Percentiles rank a stretch among this genome's conserved stretches.
Conservation (phyloP, 2,329 filamentous ascomycete species). For the Aplosporella prunicola region DNA sequence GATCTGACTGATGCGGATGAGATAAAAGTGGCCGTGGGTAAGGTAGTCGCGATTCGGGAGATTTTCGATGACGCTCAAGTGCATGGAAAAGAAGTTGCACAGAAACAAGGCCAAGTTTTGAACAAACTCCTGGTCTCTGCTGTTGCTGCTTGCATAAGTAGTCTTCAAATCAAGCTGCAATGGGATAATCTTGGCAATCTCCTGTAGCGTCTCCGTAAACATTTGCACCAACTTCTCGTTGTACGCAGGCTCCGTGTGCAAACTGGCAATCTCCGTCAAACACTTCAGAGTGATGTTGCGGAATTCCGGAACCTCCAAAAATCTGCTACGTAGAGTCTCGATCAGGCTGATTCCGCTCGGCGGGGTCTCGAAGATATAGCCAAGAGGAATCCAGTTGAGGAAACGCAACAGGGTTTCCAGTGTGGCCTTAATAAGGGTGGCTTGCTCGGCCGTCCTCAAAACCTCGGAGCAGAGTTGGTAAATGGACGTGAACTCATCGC, state of each 20-base stretch:
- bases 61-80: constrained; percentile 83
- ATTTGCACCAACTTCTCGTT: constrained; percentile 95
- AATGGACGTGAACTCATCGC: constrained; percentile 94
- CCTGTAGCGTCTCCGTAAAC: constrained; percentile 94
- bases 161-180: constrained; percentile 80
- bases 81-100: constrained; percentile 93
- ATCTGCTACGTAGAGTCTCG: constrained; percentile 83
- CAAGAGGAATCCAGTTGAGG: constrained; percentile 97
- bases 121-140: constrained; percentile 92
- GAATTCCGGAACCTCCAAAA: constrained; percentile 88
- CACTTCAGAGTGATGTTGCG: constrained; percentile 95
- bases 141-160: constrained; percentile 86
- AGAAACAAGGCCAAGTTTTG: constrained; percentile 94
- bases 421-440: constrained; percentile 88
- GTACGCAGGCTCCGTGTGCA: constrained; percentile 80
- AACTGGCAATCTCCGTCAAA: constrained; percentile 88
- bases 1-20: constrained; percentile 96
- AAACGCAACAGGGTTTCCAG: constrained; percentile 92
- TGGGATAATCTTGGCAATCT: constrained; percentile 88
- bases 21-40: constrained; percentile 92
- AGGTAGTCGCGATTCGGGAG: constrained; percentile 92
- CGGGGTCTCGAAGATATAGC: constrained; percentile 96
- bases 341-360: constrained; percentile 56
- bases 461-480: constrained; percentile 97
- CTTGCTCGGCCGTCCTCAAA: constrained; percentile 77